These are phyloP conservation scores for barrel medic (Medicago truncatula) DNA, from an alignment of 306 rosid genomes.

Conservation along the genomic window DNA sequence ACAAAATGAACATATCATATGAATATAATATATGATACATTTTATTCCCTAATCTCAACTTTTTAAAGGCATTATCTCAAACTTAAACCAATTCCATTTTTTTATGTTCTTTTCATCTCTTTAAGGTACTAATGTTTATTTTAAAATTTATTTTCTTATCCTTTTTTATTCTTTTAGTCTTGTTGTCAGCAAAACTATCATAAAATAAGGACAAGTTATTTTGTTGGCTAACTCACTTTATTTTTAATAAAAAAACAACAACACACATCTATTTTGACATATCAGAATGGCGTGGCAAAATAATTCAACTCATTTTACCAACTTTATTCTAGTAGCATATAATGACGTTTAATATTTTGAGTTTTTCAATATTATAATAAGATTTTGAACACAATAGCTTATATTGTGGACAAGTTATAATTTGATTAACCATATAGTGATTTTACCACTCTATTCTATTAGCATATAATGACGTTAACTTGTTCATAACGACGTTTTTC, in stretches of 20 bases:
- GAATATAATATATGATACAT: too few species aligned
- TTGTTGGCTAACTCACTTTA: not conserved
- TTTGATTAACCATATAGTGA: too few species aligned
- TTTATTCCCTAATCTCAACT: too few species aligned
- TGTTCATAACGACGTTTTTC: too few species aligned
- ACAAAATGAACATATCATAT: too few species aligned
- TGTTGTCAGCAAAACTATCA: not conserved
- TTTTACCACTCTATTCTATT: too few species aligned
- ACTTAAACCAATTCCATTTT: not conserved
- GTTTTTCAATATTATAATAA: not conserved
- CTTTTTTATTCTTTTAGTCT: not conserved
- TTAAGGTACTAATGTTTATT: not conserved
- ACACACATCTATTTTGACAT: not conserved
- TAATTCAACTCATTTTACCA: not conserved
- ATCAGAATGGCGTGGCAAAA: not conserved
- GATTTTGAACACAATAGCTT: too few species aligned
- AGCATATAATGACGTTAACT: too few species aligned
- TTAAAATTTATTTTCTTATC: not conserved
- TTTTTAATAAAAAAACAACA: not conserved
- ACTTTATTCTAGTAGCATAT: not conserved
- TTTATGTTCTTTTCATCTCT: not conserved
- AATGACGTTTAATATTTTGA: not conserved
- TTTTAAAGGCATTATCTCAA: not conserved
- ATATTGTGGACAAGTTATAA: too few species aligned
- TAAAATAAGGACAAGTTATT: not conserved